Evolutionary conservation across 805 yeast species (phyloP), one percentile per base, ranked within the genome.

Genomic region (Myxozyma monticola): DNA sequence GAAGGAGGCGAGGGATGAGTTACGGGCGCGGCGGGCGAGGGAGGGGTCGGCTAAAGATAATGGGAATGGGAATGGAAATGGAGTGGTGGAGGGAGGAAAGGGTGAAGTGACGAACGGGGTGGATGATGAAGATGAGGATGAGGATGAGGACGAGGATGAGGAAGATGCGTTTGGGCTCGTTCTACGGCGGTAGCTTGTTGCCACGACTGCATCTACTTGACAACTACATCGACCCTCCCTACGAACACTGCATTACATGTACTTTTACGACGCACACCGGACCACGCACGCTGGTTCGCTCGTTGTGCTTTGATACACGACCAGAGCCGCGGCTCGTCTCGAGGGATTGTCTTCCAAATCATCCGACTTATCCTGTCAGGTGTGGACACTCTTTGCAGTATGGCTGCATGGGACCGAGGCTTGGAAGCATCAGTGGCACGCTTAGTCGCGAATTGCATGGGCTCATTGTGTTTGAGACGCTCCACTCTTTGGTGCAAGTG

Each of bases 1-100:
- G 20, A 57, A 57, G 44, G 36, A 39, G 9, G 41, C 26, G 33
- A 54, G 60, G 10, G 51, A 53, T 18, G 33, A 20, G 24, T 22
- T 56, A 38, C 39, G 50, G 22, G 20, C 25, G 38, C n/a, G 21
- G 17, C 29, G 15, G 21, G 15, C n/a, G 29, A 30, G 17, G 6
- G 35, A 14, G 2, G 40, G 24, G 15, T 8, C 47, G 30, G 31
- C 30, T 12, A 24, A 4, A 26, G 21, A 21, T n/a, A 20, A 24
- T 4, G 21, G 28, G 17, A 14, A n/a, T 31, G 10, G 10, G 21
- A 10, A 18, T n/a, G 17, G 26, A n/a, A 21, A 6, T 15, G n/a
- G 8, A 3, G 3, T 17, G 34, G 14, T 30, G 36, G 12, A 25
- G 9, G 18, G 14, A 29, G 14, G 4, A 17, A 30, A 8, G 15